Conservation (phyloP, 768 basidiomycete species). For the Gautieria morchelliformis region DNA sequence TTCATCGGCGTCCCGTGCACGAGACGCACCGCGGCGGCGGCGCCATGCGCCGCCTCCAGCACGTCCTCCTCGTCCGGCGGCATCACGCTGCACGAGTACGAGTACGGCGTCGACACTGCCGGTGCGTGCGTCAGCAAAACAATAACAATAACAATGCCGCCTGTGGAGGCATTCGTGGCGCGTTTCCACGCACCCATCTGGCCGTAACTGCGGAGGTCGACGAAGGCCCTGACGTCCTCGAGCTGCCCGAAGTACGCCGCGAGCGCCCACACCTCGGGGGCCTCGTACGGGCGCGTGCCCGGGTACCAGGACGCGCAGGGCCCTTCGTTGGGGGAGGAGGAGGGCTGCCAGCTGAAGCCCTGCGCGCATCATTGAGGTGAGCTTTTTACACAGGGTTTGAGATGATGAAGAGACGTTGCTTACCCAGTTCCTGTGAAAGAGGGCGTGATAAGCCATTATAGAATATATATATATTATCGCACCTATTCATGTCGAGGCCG, state of each 20-base stretch:
- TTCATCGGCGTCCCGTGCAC: conserved; percentile 50
- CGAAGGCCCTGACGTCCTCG: conserved; percentile 48
- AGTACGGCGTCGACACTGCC: conserved; percentile 69
- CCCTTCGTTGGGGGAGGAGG: conserved; percentile 19
- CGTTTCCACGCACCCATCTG: conserved; percentile 68
- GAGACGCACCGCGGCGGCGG: conserved; percentile 43
- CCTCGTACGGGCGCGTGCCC: conserved; percentile 63
- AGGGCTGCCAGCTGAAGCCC: conserved; percentile 9
- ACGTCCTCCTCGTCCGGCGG: conserved; percentile 70
- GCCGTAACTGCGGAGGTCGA: conserved; percentile 75
- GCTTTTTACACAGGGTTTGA: too few species aligned
- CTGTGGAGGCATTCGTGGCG: too few species aligned
- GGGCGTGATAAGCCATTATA: background rate
- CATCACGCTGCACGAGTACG: conserved; percentile 52
- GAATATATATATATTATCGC: conserved; percentile 14
- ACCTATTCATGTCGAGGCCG: conserved; percentile 77
- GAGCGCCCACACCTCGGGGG: conserved; percentile 67
- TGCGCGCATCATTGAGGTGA: background rate
- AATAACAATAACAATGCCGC: background rate
- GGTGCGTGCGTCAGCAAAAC: background rate
- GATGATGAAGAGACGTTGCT: conserved; percentile 4
- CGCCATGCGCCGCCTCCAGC: conserved; percentile 62
- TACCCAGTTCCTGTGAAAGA: conserved; percentile 48
- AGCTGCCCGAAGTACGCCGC: conserved; percentile 53
- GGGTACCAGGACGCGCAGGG: conserved; percentile 74